Base-by-base conservation (phyloP, 2,329 filamentous ascomycete genomes). In the Verticillium dahliae region DNA sequence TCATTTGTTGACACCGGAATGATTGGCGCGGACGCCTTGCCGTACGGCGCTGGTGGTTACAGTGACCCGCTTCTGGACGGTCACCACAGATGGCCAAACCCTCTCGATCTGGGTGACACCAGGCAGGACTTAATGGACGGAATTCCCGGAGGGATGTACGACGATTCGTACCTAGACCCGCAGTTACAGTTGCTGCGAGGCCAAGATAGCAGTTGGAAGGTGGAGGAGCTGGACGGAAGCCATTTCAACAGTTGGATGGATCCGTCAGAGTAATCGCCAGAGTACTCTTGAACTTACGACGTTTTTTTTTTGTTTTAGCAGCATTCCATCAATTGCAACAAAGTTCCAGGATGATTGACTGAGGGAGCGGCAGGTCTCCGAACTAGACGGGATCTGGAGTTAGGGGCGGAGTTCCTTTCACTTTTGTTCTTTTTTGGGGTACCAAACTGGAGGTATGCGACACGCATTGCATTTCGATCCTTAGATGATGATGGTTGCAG, bases 141-240 rank as follows among this genome's bases (percentile, higher is more conserved):
- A 34, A 63, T 65, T 54, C 38, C 62, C 38, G 62, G 63, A 58
- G 59, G 59, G 22, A 56, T 65, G 10, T 62, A 68, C 27, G 67
- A 70, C 39, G 65, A 66, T 15, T 50, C 62, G 11, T 60, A 69
- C 22, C 59, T 65, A 52, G 65, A 63, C 31, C 59, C 64, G 2
- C 68, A 70, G 39, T 62, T 69, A 33, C 68, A 70, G 54, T 63
- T 69, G 31, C 41, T 77, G 34, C 69, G 66, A 54, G 74, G 75
- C 27, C 68, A 65, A 10, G 67, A 72, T 37, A 67, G 66, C 11
- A 74, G 74, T 58, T 77, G 75, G 75, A 67, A 72, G 60, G 66
- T 76, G 9, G 71, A 74, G 63, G 67, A 73, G 22, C 61, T 76
- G 9, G 71, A 72, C 9, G 69, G 65, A 63, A 22, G 66, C 67